Base-by-base conservation (phyloP, 352 stramenopile species). In the Globisporangium spiculum region DNA sequence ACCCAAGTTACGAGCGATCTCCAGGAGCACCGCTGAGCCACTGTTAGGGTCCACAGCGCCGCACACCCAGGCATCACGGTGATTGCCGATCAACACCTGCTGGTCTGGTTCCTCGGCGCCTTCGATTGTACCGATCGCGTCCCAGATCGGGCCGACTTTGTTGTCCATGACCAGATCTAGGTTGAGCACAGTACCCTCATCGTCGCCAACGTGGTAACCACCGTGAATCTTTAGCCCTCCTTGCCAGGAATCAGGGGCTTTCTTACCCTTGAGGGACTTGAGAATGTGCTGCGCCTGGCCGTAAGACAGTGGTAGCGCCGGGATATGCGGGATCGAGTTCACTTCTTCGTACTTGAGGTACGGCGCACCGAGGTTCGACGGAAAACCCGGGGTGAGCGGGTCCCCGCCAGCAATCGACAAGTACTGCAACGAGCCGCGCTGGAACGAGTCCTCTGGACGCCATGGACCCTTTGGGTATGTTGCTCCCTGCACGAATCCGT, bases 61-160 rank as follows among this genome's bases (percentile, higher is more conserved):
- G 61, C 89, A 96, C 0, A 97, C 88, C 92, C 92, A 98, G 3
- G 90, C 91, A 72, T 98, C 92, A n/a, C 92, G 86, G 69, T 97
- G 92, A 72, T 97, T 98, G 36, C 90, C 89, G 32, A 97, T 81
- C n/a, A 97, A 34, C 10, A 97, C 82, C 20, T 86, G 82, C 63
- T 90, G 75, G 18, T 94, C 86, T 2, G 88, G 75, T 32, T 85
- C 73, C 18, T 84, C 73, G 0, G 67, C 60, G 32, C 85, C 89
- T 53, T 89, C 76, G 63, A 98, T 93, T 16, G 78, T 90, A 24
- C 78, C 88, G 22, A 97, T 86, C 1, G 97, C 89, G 72, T 97
- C 93, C 86, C 90, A 95, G 55, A 98, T 93, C 20, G 81, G 76
- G 1, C 77, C 77, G 24, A 94, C 74, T 20, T 71, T 75, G 75